These are phyloP conservation scores for Rhizoclosmatium globosum DNA, from an alignment of 192 early-diverging fungal genomes.

Conservation along the genomic window DNA sequence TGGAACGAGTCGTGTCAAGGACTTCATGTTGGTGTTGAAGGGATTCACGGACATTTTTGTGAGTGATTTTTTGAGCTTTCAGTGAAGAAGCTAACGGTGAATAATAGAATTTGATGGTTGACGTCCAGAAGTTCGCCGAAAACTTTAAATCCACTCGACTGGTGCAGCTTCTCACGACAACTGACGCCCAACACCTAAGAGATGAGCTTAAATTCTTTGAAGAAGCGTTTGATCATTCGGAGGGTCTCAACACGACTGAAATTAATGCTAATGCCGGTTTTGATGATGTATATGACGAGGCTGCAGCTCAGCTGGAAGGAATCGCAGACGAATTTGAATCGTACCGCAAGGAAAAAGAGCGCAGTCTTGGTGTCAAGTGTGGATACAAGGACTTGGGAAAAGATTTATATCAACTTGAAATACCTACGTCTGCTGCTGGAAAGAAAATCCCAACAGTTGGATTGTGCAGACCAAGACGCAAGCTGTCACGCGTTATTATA, in stretches of 20 bases:
- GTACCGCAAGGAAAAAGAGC: slow-evolving; percentile 72
- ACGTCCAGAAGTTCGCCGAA: slow-evolving; percentile 40
- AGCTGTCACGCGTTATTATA: slow-evolving; percentile 87
- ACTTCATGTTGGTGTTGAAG: slow-evolving; percentile 77
- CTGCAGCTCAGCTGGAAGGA: slow-evolving; percentile 58
- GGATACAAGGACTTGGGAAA: slow-evolving; percentile 93
- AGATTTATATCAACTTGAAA: slow-evolving; percentile 94
- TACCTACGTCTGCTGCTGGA: slow-evolving; percentile 65
- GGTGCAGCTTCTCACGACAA: slow-evolving; percentile 49
- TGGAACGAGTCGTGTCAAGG: slow-evolving; percentile 82
- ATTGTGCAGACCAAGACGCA: slow-evolving; percentile 79
- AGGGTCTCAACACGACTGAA: slow-evolving; percentile 53
- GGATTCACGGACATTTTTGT: slow-evolving; percentile 64
- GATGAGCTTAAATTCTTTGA: slow-evolving; percentile 75
- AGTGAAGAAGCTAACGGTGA: neutral
- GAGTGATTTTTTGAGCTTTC: slow-evolving; percentile 18
- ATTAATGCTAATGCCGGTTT: slow-evolving; percentile 63
- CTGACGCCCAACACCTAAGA: slow-evolving; percentile 62
- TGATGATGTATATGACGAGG: slow-evolving; percentile 83
- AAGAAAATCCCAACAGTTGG: slow-evolving; percentile 81
- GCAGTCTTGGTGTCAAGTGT: slow-evolving; percentile 66
- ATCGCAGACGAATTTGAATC: slow-evolving; percentile 74
- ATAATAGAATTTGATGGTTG: slow-evolving; percentile 39
- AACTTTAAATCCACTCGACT: slow-evolving; percentile 69
- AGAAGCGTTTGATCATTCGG: slow-evolving; percentile 75